These are phyloP conservation scores for Hura crepitans DNA, from an alignment of 441 rosid species.

Conservation along the genomic window DNA sequence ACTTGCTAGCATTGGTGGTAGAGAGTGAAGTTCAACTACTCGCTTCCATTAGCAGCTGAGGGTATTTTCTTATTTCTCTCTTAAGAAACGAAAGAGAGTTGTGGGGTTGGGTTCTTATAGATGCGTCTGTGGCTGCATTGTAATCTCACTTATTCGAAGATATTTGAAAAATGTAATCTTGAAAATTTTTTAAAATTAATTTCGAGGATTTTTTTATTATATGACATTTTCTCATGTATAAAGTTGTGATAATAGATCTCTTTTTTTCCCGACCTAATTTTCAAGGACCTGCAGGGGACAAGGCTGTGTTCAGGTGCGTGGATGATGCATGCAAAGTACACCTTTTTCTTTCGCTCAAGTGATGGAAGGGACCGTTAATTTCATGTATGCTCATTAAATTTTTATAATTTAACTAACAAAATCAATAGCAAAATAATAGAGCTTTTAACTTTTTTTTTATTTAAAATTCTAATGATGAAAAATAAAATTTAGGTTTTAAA, in stretches of 20 bases:
- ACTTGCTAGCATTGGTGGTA: background rate
- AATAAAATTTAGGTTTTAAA: too few species aligned
- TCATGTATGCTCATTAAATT: too few species aligned
- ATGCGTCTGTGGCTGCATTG: slow-evolving; percentile 6
- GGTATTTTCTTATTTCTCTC: background rate
- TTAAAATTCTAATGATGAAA: too few species aligned
- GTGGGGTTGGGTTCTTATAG: slow-evolving; percentile 2
- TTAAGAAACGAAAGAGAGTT: slow-evolving; percentile 2
- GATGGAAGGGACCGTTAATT: too few species aligned
- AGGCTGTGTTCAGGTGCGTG: too few species aligned
- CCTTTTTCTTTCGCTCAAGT: too few species aligned
- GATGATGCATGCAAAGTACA: too few species aligned
- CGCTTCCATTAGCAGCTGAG: slow-evolving; percentile 15
- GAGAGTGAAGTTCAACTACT: background rate
- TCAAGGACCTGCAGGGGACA: background rate
- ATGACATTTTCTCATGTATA: background rate
- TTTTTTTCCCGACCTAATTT: background rate
- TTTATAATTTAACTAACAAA: too few species aligned
- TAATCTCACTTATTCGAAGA: background rate
- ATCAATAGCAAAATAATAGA: too few species aligned
- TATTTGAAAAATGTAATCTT: slow-evolving; percentile 2
- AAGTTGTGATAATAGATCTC: too few species aligned
- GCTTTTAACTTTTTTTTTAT: too few species aligned
- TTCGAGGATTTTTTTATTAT: background rate
- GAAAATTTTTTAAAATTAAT: background rate